Percentiles rank a stretch among this genome's conserved stretches.
Conservation (phyloP, 1,139 yeast species). For the Yamadazyma mexicana region DNA sequence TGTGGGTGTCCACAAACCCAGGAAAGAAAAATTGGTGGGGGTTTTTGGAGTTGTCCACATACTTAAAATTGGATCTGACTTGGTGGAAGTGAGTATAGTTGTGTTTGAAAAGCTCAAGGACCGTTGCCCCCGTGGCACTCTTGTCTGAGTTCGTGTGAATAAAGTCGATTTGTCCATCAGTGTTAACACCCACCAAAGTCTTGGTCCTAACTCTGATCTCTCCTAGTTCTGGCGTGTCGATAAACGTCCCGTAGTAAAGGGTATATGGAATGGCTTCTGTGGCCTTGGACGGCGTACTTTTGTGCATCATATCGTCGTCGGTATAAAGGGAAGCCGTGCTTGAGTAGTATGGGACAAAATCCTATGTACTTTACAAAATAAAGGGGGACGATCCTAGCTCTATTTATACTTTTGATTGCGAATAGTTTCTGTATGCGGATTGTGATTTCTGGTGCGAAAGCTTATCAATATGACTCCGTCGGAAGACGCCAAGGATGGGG, state of each 20-base stretch:
- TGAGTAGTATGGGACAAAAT: no score
- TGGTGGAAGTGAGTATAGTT: constrained; percentile 8
- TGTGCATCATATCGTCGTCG: neutral
- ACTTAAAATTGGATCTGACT: constrained; percentile 19
- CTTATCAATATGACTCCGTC: neutral
- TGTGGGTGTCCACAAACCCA: constrained; percentile 93
- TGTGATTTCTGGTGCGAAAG: constrained; percentile 1
- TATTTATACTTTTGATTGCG: constrained; percentile 2
- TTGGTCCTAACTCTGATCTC: constrained; percentile 27
- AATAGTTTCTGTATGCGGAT: neutral
- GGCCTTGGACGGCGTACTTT: constrained; percentile 7
- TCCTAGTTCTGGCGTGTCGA: constrained; percentile 35
- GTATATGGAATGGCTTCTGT: constrained; percentile 22
- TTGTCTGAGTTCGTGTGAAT: constrained; percentile 15
- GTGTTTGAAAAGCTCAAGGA: constrained; percentile 11
- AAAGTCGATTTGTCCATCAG: constrained; percentile 33
- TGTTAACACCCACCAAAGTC: constrained; percentile 35
- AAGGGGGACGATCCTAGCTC: no score
- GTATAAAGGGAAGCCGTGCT: no score
- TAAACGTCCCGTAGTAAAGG: constrained; percentile 37
- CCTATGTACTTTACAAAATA: no score
- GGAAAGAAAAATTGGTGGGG: constrained; percentile 68
- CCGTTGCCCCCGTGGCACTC: neutral
- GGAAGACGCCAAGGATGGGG: neutral
- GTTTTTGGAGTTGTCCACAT: constrained; percentile 28